Evolutionary conservation across 2,329 filamentous ascomycete species (phyloP).

Genomic region (Eutypa lata): DNA sequence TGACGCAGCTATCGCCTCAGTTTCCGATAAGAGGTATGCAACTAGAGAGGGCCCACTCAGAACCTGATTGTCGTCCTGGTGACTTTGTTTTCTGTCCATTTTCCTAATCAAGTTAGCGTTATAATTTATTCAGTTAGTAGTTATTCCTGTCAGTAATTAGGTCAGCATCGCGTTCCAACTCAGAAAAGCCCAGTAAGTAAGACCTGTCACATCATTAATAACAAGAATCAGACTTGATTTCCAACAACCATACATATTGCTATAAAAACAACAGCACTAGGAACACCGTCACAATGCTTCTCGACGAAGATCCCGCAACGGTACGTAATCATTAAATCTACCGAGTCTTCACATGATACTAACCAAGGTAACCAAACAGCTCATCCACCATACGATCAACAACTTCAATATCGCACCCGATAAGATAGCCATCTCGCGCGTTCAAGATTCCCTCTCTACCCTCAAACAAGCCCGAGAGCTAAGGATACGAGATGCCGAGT

Average conservation of each 20-base stretch:
- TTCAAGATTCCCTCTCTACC: slow-evolving; percentile 77
- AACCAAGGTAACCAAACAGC: slow-evolving; percentile 58
- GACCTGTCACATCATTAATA: not conserved
- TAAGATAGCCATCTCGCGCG: slow-evolving; percentile 77
- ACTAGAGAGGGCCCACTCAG: not conserved
- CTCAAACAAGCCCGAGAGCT: slow-evolving; percentile 82
- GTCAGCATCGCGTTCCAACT: not conserved
- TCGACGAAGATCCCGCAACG: slow-evolving; percentile 87
- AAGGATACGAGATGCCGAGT: slow-evolving; percentile 68
- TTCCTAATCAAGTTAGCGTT: not conserved
- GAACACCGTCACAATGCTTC: slow-evolving; percentile 67
- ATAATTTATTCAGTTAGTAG: no score
- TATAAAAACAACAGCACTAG: slow-evolving; percentile 2
- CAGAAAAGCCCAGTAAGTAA: not conserved
- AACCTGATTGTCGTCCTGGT: slow-evolving; percentile 25
- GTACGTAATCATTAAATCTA: slow-evolving; percentile 49
- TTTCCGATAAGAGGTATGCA: no score
- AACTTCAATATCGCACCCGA: slow-evolving; percentile 96
- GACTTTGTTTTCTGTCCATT: slow-evolving; percentile 25
- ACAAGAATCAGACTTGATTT: not conserved
- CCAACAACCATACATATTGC: not conserved
- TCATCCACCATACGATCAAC: slow-evolving; percentile 85
- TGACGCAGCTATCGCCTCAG: slow-evolving; percentile 16
- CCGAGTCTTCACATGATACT: no score
- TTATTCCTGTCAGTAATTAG: not conserved